Conservation (phyloP, 2,329 filamentous ascomycete species). For the Chaetomiaceae sp. region DNA sequence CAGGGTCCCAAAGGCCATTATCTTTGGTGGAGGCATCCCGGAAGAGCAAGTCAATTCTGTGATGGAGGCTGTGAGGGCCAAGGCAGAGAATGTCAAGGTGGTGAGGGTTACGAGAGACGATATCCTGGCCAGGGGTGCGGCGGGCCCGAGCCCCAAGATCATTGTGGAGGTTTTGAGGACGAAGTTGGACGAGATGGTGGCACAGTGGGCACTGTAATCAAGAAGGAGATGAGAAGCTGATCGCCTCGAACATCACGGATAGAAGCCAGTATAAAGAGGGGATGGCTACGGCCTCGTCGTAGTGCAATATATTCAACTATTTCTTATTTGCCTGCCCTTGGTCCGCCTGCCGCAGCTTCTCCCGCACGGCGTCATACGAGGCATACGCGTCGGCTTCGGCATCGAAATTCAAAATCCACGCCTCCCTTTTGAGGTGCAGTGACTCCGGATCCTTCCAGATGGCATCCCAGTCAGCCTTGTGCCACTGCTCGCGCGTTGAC, state of each 20-base stretch:
- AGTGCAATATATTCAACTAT: too few species aligned
- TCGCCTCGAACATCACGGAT: too few species aligned
- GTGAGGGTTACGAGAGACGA: slow-evolving; percentile 19
- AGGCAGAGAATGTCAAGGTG: slow-evolving; percentile 6
- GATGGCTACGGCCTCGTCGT: too few species aligned
- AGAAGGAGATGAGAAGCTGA: too few species aligned
- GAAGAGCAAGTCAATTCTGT: slow-evolving; percentile 22
- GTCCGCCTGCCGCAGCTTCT: not conserved
- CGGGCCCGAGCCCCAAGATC: slow-evolving; percentile 16
- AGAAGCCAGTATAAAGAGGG: too few species aligned
- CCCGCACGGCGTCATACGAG: slow-evolving; percentile 11
- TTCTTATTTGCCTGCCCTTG: too few species aligned
- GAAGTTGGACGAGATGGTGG: slow-evolving; percentile 8
- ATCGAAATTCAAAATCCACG: slow-evolving; percentile 47
- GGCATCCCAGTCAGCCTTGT: slow-evolving; percentile 46
- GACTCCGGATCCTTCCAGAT: slow-evolving; percentile 42
- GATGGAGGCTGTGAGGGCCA: slow-evolving; percentile 12
- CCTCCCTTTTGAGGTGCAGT: slow-evolving; percentile 43
- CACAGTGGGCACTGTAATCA: not conserved
- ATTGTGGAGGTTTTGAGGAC: slow-evolving; percentile 15
- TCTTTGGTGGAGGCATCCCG: slow-evolving; percentile 26
- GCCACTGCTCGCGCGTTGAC: slow-evolving; percentile 46
- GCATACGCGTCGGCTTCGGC: slow-evolving; percentile 43
- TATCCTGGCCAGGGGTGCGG: slow-evolving; percentile 10
- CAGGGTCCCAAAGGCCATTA: slow-evolving; percentile 21